Conservation (phyloP, 495 filamentous ascomycete species). For the Aspergillus mulundensis region DNA sequence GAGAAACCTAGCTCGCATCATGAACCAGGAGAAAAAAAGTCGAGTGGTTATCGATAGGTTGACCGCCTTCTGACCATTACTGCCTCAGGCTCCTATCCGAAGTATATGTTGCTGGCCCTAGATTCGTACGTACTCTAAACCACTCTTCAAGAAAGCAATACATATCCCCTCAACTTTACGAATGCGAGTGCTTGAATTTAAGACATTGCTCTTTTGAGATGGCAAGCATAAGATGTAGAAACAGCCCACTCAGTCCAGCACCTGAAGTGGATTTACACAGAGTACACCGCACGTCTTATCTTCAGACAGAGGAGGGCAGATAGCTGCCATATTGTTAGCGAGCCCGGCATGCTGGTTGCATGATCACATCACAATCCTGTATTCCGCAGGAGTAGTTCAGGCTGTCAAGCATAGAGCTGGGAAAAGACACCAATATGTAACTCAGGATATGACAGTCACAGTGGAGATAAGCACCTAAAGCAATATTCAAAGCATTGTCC, state of each 20-base stretch:
- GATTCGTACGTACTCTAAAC: no score
- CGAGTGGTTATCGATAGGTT: slow-evolving; percentile 24
- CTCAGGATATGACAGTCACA: neutral
- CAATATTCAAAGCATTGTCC: neutral
- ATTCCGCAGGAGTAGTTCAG: neutral
- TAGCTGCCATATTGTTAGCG: neutral
- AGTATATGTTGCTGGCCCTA: no score
- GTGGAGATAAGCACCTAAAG: neutral
- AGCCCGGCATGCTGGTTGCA: neutral
- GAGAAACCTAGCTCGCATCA: neutral
- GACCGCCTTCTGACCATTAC: slow-evolving; percentile 17
- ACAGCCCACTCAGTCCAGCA: no score
- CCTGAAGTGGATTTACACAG: no score
- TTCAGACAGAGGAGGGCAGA: neutral
- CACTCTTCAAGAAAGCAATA: no score
- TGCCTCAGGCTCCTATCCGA: neutral
- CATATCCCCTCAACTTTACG: no score
- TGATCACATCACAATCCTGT: neutral
- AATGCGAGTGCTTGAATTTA: no score
- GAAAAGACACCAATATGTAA: neutral
- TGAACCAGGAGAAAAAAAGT: slow-evolving; percentile 14
- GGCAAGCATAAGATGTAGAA: no score
- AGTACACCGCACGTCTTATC: neutral
- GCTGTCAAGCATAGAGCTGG: neutral
- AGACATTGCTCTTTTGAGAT: no score